Evolutionary conservation across 1,284 basidiomycete genomes (phyloP).

Genomic region (Tranzscheliella williamsii): DNA sequence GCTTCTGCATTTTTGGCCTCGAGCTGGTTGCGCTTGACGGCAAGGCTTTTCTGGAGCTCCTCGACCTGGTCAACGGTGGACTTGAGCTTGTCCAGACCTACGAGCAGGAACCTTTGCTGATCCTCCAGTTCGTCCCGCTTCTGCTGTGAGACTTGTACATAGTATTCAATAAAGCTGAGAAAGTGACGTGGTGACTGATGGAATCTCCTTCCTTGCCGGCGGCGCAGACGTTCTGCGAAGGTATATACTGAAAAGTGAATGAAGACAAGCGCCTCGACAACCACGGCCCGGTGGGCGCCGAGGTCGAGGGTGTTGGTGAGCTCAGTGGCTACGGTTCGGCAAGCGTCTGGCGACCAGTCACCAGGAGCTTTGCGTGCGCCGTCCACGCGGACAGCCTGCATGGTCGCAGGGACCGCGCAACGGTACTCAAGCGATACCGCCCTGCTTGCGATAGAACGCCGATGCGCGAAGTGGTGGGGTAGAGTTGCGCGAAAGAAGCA

Average conservation of each 20-base stretch:
- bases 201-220: conserved; percentile 88
- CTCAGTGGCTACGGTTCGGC: conserved; percentile 56
- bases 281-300: conserved; percentile 58
- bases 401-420: conserved; percentile 2
- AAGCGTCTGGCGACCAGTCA: conserved; percentile 60
- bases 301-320: conserved; percentile 56
- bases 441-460: no score
- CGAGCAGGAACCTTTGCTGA: conserved; percentile 96
- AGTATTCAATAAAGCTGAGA: conserved; percentile 97
- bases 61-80: conserved; percentile 79
- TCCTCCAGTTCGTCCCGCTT: conserved; percentile 99
- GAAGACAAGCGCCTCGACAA: conserved; percentile 90
- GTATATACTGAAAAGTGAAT: conserved; percentile 88
- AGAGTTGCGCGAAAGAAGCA: no score
- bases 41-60: conserved; percentile 90
- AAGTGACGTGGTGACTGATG: conserved; percentile 98
- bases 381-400: conserved; percentile 36
- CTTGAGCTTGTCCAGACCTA: conserved; percentile 93
- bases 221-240: conserved; percentile 84
- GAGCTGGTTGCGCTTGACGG: conserved; percentile 88
- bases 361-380: conserved; percentile 50
- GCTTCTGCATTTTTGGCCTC: conserved; percentile 92
- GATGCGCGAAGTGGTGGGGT: no score
- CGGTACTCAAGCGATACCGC: no score
- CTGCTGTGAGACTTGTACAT: conserved; percentile 92